Conservation (phyloP, 2,329 filamentous ascomycete genomes). For the Colletotrichum sp. region DNA sequence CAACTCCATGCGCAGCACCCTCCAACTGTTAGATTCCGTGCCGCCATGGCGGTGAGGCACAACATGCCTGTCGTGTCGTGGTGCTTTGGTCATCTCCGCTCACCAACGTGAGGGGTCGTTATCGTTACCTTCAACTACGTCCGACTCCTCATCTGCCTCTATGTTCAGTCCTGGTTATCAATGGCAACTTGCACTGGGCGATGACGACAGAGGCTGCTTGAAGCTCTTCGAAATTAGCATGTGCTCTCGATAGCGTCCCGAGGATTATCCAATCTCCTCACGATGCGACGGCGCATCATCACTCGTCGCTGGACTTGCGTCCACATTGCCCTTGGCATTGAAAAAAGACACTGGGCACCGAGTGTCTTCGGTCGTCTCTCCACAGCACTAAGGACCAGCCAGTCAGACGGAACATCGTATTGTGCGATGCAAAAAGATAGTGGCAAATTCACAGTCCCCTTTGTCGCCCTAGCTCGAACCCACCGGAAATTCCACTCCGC, state of each 20-base stretch:
- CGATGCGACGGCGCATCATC: background rate
- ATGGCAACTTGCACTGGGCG: background rate
- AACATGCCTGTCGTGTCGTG: background rate
- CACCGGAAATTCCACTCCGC: background rate
- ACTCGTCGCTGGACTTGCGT: background rate
- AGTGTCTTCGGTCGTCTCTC: background rate
- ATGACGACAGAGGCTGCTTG: slow-evolving; percentile 2
- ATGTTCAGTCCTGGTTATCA: background rate
- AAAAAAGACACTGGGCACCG: background rate
- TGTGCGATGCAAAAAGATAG: slow-evolving; percentile 10
- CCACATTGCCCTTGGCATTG: background rate
- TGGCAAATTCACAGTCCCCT: background rate
- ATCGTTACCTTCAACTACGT: background rate
- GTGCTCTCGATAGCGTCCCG: background rate
- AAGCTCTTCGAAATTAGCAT: background rate
- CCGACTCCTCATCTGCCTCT: background rate
- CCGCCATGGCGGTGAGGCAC: slow-evolving; percentile 10
- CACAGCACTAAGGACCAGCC: background rate
- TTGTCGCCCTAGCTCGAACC: background rate
- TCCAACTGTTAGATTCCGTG: background rate
- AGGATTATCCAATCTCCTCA: background rate
- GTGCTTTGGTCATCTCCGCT: background rate
- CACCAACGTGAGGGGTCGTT: background rate
- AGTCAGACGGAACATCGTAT: background rate
- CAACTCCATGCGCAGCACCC: background rate